These are phyloP conservation scores for Penicillium pancosmium DNA, from an alignment of 495 filamentous ascomycete species.

Conservation along the genomic window DNA sequence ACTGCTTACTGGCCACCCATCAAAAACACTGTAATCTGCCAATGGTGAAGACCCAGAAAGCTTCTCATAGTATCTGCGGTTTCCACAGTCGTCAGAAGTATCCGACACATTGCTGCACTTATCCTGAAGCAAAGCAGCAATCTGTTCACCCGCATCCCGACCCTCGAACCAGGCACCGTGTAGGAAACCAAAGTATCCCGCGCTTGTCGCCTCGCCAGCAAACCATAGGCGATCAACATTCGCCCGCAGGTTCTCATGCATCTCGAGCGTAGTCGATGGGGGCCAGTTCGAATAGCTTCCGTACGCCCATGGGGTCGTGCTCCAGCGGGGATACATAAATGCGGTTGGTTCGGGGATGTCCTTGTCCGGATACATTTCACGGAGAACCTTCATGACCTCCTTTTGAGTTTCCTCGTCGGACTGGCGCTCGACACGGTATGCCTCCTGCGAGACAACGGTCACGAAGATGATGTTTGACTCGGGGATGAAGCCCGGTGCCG, in stretches of 20 bases:
- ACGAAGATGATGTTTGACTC: constrained; percentile 70
- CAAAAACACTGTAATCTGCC: constrained; percentile 27
- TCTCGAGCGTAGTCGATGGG: constrained; percentile 62
- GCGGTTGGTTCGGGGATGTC: constrained; percentile 66
- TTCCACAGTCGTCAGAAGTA: constrained; percentile 15
- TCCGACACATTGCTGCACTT: constrained; percentile 13
- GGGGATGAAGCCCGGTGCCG: constrained; percentile 59
- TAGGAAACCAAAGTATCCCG: constrained; percentile 72
- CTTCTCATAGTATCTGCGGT: constrained; percentile 14
- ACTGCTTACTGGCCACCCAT: constrained; percentile 24
- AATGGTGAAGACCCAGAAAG: constrained; percentile 19
- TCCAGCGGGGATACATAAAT: constrained; percentile 76
- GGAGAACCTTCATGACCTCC: constrained; percentile 63
- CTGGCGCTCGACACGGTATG: constrained; percentile 68
- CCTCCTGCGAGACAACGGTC: constrained; percentile 62
- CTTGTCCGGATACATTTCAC: constrained; percentile 64
- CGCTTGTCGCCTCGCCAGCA: constrained; percentile 71
- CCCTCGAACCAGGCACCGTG: constrained; percentile 71
- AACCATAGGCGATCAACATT: constrained; percentile 68
- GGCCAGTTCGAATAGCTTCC: constrained; percentile 80
- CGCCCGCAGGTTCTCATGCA: constrained; percentile 74
- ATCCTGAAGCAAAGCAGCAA: constrained; percentile 42
- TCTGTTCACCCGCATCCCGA: constrained; percentile 50
- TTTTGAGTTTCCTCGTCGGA: constrained; percentile 60
- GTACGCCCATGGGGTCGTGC: constrained; percentile 63